Conservation (phyloP, 2,329 filamentous ascomycete genomes). For the Neofusicoccum umdonicola region DNA sequence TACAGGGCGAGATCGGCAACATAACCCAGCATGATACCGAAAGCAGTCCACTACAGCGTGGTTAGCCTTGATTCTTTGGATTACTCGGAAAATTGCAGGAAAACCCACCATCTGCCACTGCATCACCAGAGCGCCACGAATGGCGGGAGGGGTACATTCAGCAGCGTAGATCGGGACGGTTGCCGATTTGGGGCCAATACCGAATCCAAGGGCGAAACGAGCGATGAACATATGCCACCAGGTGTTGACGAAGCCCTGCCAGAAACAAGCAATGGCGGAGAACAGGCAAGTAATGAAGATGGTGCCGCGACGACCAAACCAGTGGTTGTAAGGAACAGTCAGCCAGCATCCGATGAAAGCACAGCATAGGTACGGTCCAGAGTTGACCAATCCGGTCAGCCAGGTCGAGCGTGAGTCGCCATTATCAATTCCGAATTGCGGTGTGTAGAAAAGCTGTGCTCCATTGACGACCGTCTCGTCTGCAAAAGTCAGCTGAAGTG, state of each 20-base stretch:
- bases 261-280: constrained; percentile 57
- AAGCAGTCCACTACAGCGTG: constrained; percentile 24
- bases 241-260: constrained; percentile 64
- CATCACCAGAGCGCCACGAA: constrained; percentile 77
- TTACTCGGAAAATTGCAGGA: neutral
- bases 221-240: constrained; percentile 71
- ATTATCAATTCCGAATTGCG: constrained; percentile 57
- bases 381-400: constrained; percentile 63
- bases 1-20: constrained; percentile 27
- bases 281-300: constrained; percentile 76
- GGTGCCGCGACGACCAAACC: constrained; percentile 68
- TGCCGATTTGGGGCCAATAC: constrained; percentile 72
- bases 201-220: constrained; percentile 72
- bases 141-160: constrained; percentile 66
- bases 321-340: constrained; percentile 68
- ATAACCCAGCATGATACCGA: constrained; percentile 37
- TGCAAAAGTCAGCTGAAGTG: constrained; percentile 21
- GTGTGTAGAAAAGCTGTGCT: constrained; percentile 63
- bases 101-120: constrained; percentile 66
- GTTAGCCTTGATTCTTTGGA: neutral
- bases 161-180: constrained; percentile 76
- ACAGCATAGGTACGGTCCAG: constrained; percentile 63
- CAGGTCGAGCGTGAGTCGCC: constrained; percentile 51
- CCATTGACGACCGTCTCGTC: constrained; percentile 70
- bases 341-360: constrained; percentile 71